Conservation (phyloP, 805 yeast species). For the Pichia membranifaciens region DNA sequence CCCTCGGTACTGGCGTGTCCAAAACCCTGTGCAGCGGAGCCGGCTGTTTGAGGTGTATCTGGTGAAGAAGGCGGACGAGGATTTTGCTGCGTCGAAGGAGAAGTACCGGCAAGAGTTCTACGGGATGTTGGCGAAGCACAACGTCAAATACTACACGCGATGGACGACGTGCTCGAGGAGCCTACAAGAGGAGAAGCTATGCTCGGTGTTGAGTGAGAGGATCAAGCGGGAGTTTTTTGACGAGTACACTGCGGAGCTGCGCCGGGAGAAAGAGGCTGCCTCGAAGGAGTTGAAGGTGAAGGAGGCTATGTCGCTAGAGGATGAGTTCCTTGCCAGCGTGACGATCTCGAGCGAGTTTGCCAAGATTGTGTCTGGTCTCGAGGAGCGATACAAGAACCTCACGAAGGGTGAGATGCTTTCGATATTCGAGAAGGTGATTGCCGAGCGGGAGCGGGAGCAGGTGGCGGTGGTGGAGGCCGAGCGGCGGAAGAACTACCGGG, state of each 20-base stretch:
- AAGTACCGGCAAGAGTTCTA: constrained; percentile 51
- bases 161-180: constrained; percentile 43
- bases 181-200: not conserved
- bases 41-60: constrained; percentile 61
- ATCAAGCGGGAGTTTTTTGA: constrained; percentile 51
- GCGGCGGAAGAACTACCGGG: constrained; percentile 40
- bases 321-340: constrained; percentile 34
- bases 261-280: constrained; percentile 27
- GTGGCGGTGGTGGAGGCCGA: constrained; percentile 26
- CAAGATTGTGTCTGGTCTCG: not conserved
- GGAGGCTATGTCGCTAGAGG: constrained; percentile 49
- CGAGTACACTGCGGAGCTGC: constrained; percentile 41
- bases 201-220: constrained; percentile 22
- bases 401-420: constrained; percentile 55
- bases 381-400: constrained; percentile 48
- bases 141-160: constrained; percentile 49
- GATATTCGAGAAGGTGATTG: constrained; percentile 36
- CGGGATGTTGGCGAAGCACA: constrained; percentile 38
- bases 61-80: constrained; percentile 42
- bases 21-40: constrained; percentile 56
- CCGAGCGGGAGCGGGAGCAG: constrained; percentile 28
- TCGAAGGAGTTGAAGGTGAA: constrained; percentile 32
- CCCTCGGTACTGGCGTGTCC: constrained; percentile 62
- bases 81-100: constrained; percentile 48
- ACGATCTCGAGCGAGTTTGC: constrained; percentile 3